These are phyloP conservation scores for Starmera dryadoides DNA, from an alignment of 805 yeast species.

Conservation along the genomic window DNA sequence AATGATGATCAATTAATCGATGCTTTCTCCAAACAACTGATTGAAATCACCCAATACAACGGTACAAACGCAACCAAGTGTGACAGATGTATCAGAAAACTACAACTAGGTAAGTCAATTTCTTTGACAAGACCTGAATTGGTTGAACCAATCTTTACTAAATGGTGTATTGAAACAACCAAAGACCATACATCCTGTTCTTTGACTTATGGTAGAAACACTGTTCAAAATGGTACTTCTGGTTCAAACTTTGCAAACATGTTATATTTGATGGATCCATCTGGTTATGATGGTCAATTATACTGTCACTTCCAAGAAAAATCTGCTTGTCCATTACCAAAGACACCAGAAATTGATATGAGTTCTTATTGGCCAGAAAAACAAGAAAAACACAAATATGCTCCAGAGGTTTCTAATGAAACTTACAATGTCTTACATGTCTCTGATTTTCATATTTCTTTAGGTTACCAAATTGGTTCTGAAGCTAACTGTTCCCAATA, in stretches of 20 bases:
- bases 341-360: slow-evolving; percentile 40
- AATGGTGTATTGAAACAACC: slow-evolving; percentile 36
- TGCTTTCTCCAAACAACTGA: not conserved
- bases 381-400: slow-evolving; percentile 34
- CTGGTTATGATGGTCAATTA: slow-evolving; percentile 48
- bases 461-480: slow-evolving; percentile 44
- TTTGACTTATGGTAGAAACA: slow-evolving; percentile 27
- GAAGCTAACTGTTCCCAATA: slow-evolving; percentile 50
- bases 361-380: slow-evolving; percentile 37
- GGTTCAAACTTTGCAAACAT: slow-evolving; percentile 46
- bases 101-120: slow-evolving; percentile 29
- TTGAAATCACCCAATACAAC: slow-evolving; percentile 3
- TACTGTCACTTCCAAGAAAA: slow-evolving; percentile 48
- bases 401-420: slow-evolving; percentile 35
- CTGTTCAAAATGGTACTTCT: slow-evolving; percentile 27
- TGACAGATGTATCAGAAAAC: slow-evolving; percentile 27
- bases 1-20: not conserved
- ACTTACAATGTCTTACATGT: slow-evolving; percentile 57
- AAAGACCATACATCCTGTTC: slow-evolving; percentile 21
- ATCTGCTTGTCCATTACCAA: slow-evolving; percentile 46
- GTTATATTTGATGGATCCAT: slow-evolving; percentile 43
- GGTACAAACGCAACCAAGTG: slow-evolving; percentile 18
- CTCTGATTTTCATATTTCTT: slow-evolving; percentile 58
- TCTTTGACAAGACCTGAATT: slow-evolving; percentile 33
- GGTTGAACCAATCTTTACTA: slow-evolving; percentile 30